These are phyloP conservation scores for Rhynchosporium graminicola DNA, from an alignment of 2,329 filamentous ascomycete species.

Conservation along the genomic window DNA sequence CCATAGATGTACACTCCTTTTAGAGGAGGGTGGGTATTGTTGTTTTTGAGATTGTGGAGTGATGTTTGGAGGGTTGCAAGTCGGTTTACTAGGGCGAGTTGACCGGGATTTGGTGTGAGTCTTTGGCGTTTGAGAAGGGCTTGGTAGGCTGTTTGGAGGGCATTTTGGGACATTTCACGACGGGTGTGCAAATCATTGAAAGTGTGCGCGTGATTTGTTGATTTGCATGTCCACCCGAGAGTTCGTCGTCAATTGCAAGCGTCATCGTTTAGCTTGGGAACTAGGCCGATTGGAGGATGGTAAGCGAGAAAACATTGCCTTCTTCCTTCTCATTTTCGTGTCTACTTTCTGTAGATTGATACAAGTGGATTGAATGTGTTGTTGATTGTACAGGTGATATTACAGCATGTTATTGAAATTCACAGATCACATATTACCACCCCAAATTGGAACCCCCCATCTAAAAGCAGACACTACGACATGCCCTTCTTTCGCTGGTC, in stretches of 20 bases:
- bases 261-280: conserved; percentile 2
- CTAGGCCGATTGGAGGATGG: too few species aligned
- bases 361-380: too few species aligned
- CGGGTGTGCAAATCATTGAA: neutral
- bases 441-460: too few species aligned
- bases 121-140: conserved; percentile 15
- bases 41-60: conserved; percentile 3
- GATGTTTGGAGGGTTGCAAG: conserved; percentile 16
- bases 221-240: too few species aligned
- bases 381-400: too few species aligned
- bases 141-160: conserved; percentile 18
- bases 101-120: conserved; percentile 17
- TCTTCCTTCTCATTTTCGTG: too few species aligned
- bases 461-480: too few species aligned
- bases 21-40: neutral
- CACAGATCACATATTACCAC: too few species aligned
- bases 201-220: neutral
- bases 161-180: conserved; percentile 13
- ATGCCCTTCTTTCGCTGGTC: too few species aligned
- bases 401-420: too few species aligned
- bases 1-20: conserved; percentile 22
- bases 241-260: conserved; percentile 7
- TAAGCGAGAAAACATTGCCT: too few species aligned
- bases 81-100: conserved; percentile 18
- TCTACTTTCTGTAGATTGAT: too few species aligned